Evolutionary conservation across 768 basidiomycete species (phyloP), one percentile per base, ranked within the genome.

Genomic region (Exsudoporus frostii): DNA sequence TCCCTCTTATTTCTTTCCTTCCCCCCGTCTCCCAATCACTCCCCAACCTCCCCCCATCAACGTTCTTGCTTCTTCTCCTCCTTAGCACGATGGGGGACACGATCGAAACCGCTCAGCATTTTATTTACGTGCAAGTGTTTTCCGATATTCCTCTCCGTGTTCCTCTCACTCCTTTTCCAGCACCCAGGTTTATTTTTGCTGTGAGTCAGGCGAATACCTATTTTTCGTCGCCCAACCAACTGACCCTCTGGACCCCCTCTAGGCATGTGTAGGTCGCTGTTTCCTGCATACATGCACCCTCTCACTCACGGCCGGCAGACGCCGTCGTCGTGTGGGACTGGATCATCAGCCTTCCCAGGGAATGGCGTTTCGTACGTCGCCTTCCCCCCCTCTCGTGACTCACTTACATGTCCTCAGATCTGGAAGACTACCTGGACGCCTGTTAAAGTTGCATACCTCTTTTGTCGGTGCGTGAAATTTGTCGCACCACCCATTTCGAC

Each of bases 381-480:
- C 55, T 51, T 27, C 37, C 53, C 37, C 25, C 29, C 48, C 33
- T 13, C 8, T 45, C 20, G 22, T 29, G n/a, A 17, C 25, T 20
- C 38, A 40, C 30, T 44, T 32, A 54, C 41, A 25, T 49, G 51
- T 46, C 41, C 43, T 48, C 59, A 90, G 88, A 80, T 90, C 58
- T 91, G 89, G 89, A 87, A 81, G 72, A 88, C 86, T 14, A 79
- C 78, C 59, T 91, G 89, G 89, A 90, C 87, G 36, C 88, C 89
- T 43, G 88, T 90, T 67, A 91, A 91, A 71, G 69, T 83, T 54
- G 84, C 89, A 45, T 91, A 90, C 71, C 79, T 91, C 59, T 88
- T 90, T 76, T 91, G 89, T 75, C 81, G 89, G 89, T 82, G 66
- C 68, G 80, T 73, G 42, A 69, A 60, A 60, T 25, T 66, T 55